Evolutionary conservation across 1,139 yeast species (phyloP), one percentile per base, ranked within the genome.

Genomic region (Magnusiomyces magnusii): DNA sequence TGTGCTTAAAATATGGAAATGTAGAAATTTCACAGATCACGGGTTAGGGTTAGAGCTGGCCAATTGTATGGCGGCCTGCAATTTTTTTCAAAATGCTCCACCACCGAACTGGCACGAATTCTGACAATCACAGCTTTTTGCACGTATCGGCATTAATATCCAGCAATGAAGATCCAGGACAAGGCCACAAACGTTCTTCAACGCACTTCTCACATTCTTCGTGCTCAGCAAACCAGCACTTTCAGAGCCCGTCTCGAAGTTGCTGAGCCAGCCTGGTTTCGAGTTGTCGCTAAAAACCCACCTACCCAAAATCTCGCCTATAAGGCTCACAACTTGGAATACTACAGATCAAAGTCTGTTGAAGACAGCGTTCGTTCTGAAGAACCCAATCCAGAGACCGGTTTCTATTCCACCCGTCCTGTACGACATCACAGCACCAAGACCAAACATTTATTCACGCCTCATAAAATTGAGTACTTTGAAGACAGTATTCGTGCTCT

Each of bases 211-310:
- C 84, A 86, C 57, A 84, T 83, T 67, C 74, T 89, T 65, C 78
- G 78, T 65, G 79, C 87, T 0, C 92, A 93, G 3, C 44, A 53
- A 39, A 65, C 68, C 5, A 63, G 69, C 2, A 64, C 67, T 51
- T 62, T 67, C 47, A 42, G 59, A 41, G 56, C 62, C 23, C 60
- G 63, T 19, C 57, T 58, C n/a, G 62, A 61, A 10, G 64, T 63
- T 49, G 77, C 86, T 44, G 87, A 87, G 67, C 97, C 98, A 2
- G 85, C 85, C 0, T 92, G 97, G 97, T 89, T 80, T 72, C 84
- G 86, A 64, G 91, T 87, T 13, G 88, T 92, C 27, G 89, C 88
- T 1, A 78, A 84, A 47, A 80, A 86, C 66, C 97, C 97, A 47
- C 97, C 97, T 44, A 76, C 80, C 55, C 80, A 79, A 62, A 83